These are phyloP conservation scores for Cryptosporidium sp. DNA, from an alignment of 169 alveolate species.

Conservation along the genomic window DNA sequence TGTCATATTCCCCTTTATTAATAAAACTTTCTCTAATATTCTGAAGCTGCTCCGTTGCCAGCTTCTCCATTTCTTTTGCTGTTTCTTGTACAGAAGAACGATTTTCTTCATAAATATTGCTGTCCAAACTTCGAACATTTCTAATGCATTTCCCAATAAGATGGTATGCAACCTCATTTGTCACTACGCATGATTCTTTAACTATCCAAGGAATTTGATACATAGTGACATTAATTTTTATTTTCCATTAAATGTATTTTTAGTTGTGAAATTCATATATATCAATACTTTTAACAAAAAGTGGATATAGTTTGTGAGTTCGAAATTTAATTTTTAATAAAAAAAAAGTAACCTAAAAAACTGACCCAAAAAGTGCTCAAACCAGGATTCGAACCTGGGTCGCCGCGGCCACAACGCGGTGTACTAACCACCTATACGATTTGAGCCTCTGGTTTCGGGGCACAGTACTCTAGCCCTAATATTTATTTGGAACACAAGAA, in stretches of 20 bases:
- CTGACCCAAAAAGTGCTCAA: conserved; percentile 43
- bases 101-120: not conserved
- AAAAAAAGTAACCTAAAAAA: not conserved
- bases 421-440: conserved; percentile 78
- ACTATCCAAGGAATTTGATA: conserved; percentile 72
- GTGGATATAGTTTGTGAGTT: not conserved
- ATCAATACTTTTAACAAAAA: not conserved
- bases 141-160: conserved; percentile 56
- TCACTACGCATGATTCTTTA: conserved; percentile 58
- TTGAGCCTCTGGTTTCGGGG: conserved; percentile 28
- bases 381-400: conserved; percentile 78
- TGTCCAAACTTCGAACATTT: not conserved
- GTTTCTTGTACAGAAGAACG: not conserved
- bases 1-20: conserved; percentile 18
- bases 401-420: conserved; percentile 79
- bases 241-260: not conserved
- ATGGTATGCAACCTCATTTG: conserved; percentile 68
- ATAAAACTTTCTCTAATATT: conserved; percentile 51
- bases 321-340: not conserved
- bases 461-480: not conserved
- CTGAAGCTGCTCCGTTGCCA: conserved; percentile 38
- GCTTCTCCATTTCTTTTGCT: conserved; percentile 38
- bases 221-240: conserved; percentile 14
- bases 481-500: not conserved
- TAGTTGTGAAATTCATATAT: not conserved